Evolutionary conservation across 1,284 basidiomycete genomes (phyloP).

Genomic region (Ustilago shanxiensis): DNA sequence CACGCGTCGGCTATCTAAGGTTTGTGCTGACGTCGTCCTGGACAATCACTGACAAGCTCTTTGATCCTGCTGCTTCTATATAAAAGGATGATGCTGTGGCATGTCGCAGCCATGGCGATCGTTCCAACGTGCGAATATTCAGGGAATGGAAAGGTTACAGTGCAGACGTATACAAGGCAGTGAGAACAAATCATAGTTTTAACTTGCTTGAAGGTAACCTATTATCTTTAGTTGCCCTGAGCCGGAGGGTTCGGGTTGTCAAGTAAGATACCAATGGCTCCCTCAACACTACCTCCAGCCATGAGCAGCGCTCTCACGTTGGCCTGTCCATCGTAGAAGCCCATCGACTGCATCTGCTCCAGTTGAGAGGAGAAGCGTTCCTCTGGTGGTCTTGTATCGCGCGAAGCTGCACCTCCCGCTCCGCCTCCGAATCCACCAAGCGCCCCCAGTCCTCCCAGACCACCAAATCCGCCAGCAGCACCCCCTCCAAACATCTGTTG

Average conservation of each 20-base stretch:
- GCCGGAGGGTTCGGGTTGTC: slow-evolving; percentile 53
- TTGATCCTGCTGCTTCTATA: neutral
- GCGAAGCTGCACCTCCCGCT: slow-evolving; percentile 30
- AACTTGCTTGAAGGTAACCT: neutral
- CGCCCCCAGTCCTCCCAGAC: slow-evolving; percentile 40
- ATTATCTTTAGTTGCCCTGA: slow-evolving; percentile 12
- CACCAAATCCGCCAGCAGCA: slow-evolving; percentile 42
- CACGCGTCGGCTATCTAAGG: neutral
- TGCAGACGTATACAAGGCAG: neutral
- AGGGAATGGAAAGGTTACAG: neutral
- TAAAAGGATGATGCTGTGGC: neutral
- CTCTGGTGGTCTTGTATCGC: slow-evolving; percentile 61
- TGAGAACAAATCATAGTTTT: neutral
- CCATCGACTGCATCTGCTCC: slow-evolving; percentile 67
- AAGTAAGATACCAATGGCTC: slow-evolving; percentile 60
- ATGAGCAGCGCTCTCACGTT: slow-evolving; percentile 65
- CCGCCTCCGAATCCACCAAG: slow-evolving; percentile 31
- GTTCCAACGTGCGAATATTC: neutral
- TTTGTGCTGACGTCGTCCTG: neutral
- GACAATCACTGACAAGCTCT: neutral
- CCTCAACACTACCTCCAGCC: slow-evolving; percentile 65
- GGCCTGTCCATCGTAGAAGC: slow-evolving; percentile 63
- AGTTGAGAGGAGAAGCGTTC: slow-evolving; percentile 66
- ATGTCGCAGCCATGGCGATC: neutral
- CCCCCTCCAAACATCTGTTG: slow-evolving; percentile 54